Conservation (phyloP, 73 alveolate species). For the Paramecium tetraurelia region DNA sequence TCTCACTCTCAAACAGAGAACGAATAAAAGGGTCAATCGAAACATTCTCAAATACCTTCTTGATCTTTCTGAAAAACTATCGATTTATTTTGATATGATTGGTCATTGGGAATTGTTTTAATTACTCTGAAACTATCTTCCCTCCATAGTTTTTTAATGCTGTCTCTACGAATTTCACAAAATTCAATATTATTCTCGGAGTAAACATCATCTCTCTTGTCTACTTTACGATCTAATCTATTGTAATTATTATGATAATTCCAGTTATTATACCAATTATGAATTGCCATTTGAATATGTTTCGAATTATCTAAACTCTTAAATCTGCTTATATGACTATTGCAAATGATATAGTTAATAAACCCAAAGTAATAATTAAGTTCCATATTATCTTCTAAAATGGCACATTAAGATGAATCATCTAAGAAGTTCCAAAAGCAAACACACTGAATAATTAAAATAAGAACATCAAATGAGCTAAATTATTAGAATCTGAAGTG, state of each 20-base stretch:
- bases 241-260: not conserved
- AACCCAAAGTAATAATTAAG: not conserved
- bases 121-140: not conserved
- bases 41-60: conserved; percentile 16
- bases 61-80: not conserved
- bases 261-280: not conserved
- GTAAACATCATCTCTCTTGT: not conserved
- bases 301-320: not conserved
- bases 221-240: not conserved
- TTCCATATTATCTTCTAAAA: not conserved
- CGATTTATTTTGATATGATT: not conserved
- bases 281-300: conserved; percentile 20
- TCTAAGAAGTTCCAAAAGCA: not conserved
- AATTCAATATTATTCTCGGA: not conserved
- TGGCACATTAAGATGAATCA: not conserved
- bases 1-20: conserved; percentile 26
- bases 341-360: not conserved
- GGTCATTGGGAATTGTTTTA: not conserved
- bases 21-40: conserved; percentile 41
- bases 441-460: not conserved
- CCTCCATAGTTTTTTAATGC: not conserved
- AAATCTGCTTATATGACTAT: not conserved
- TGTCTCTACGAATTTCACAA: not conserved
- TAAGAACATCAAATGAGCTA: conserved; percentile 13
- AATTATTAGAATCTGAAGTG: not conserved